phyloP scores from a whole-genome alignment of 805 yeast genomes.

The Yamadazyma phyllophila region DNA sequence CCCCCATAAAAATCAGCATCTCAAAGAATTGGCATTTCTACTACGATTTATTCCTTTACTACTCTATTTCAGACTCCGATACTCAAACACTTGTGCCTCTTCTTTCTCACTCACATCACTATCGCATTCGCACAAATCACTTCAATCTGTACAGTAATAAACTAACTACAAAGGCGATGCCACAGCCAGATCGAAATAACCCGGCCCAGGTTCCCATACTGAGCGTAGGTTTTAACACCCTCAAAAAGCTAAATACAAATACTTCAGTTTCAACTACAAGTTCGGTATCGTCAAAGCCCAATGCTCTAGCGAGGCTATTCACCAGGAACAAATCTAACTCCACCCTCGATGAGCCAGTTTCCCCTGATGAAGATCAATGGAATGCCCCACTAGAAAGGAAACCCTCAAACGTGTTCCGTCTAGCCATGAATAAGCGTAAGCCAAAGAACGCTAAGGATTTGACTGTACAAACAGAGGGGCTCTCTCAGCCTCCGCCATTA shows the following conservation, averaged over 20 bases:
- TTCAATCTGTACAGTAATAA: not conserved
- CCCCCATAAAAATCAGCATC: no score
- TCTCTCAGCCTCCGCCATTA: constrained; percentile 5
- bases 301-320: constrained; percentile 30
- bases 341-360: constrained; percentile 9
- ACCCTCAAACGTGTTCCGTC: constrained; percentile 13
- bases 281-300: constrained; percentile 24
- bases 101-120: no score
- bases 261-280: constrained; percentile 22
- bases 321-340: constrained; percentile 27
- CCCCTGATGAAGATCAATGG: constrained; percentile 5
- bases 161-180: not conserved
- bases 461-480: constrained; percentile 26
- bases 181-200: not conserved
- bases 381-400: constrained; percentile 10
- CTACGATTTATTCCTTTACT: no score
- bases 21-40: no score
- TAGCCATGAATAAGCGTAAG: constrained; percentile 10
- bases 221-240: constrained; percentile 30
- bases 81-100: no score
- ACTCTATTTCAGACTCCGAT: no score
- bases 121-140: not conserved
- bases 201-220: constrained; percentile 21
- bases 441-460: constrained; percentile 20
- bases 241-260: constrained; percentile 30